These are phyloP conservation scores for Phycomyces nitens DNA, from an alignment of 192 early-diverging fungal species.

Conservation along the genomic window DNA sequence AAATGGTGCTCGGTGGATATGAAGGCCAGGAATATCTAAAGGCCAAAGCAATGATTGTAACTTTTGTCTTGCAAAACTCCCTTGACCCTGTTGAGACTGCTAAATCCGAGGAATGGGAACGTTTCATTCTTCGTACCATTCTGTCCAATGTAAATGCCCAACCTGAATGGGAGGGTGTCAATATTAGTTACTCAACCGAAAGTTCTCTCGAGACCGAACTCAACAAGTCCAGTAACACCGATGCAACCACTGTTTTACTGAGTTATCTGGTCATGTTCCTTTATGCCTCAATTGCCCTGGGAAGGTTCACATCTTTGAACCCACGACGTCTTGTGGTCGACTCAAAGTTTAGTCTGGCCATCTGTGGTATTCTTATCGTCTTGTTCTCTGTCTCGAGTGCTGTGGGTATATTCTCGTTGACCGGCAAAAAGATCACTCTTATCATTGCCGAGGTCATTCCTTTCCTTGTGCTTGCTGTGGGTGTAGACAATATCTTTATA, in stretches of 20 bases:
- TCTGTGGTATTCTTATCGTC: conserved; percentile 59
- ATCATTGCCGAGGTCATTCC: conserved; percentile 71
- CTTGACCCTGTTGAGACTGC: conserved; percentile 33
- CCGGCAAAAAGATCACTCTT: conserved; percentile 58
- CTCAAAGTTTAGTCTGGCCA: conserved; percentile 58
- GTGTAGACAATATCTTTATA: conserved; percentile 70
- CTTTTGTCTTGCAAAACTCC: conserved; percentile 57
- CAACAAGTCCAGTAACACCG: conserved; percentile 59
- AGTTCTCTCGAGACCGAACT: conserved; percentile 58
- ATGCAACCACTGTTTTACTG: conserved; percentile 49
- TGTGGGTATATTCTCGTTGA: conserved; percentile 58
- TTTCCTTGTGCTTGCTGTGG: conserved; percentile 62
- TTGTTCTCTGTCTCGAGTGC: conserved; percentile 57
- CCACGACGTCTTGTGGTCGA: conserved; percentile 49
- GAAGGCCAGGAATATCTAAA: conserved; percentile 31
- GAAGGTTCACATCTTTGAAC: conserved; percentile 34
- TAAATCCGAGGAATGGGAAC: conserved; percentile 56
- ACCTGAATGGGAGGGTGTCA: conserved; percentile 34
- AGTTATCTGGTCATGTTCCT: conserved; percentile 63
- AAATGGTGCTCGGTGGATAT: conserved; percentile 57
- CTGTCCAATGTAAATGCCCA: conserved; percentile 17
- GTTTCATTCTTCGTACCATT: conserved; percentile 37
- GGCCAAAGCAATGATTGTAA: conserved; percentile 56
- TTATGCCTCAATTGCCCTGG: conserved; percentile 60
- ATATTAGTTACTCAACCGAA: conserved; percentile 59